A percentile compares a stretch with the other conserved stretches of the same genome.
Conservation (phyloP, 108 stramenopile genomes). For the Heterococcus sp. region DNA sequence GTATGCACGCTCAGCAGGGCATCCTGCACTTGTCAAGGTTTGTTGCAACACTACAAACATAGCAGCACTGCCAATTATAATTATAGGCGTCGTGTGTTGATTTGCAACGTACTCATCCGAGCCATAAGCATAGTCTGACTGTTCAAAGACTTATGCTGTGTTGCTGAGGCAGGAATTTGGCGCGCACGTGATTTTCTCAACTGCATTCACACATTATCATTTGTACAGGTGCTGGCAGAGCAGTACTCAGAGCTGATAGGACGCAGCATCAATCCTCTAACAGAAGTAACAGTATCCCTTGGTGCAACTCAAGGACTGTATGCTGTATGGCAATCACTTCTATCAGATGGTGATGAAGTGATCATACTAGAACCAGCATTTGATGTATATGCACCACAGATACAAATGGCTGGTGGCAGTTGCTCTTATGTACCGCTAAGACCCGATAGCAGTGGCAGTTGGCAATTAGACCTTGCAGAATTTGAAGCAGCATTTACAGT, state of each 20-base stretch:
- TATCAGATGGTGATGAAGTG: background rate
- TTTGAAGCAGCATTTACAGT: background rate
- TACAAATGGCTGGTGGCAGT: background rate
- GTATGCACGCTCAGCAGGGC: slow-evolving; percentile 66
- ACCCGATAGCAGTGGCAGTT: background rate
- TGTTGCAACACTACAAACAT: too few species aligned
- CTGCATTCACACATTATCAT: background rate
- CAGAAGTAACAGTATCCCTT: slow-evolving; percentile 80
- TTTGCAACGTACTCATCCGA: background rate
- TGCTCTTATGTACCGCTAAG: background rate
- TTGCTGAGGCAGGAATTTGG: background rate
- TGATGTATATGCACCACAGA: background rate
- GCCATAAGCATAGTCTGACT: background rate
- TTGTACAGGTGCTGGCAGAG: slow-evolving; percentile 55
- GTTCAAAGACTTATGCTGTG: background rate
- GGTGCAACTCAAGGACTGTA: slow-evolving; percentile 44
- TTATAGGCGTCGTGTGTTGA: too few species aligned
- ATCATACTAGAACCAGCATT: background rate
- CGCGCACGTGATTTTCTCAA: background rate
- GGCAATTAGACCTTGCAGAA: background rate
- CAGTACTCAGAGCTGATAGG: slow-evolving; percentile 74
- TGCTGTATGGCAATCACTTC: background rate
- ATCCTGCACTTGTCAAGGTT: slow-evolving; percentile 74
- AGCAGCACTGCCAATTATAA: too few species aligned
- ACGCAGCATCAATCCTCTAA: slow-evolving; percentile 63